A percentile compares a stretch with the other conserved stretches of the same genome.
These are phyloP conservation scores for Botrytis pseudocinerea DNA, from an alignment of 2,329 filamentous ascomycete species.

Conservation along the genomic window DNA sequence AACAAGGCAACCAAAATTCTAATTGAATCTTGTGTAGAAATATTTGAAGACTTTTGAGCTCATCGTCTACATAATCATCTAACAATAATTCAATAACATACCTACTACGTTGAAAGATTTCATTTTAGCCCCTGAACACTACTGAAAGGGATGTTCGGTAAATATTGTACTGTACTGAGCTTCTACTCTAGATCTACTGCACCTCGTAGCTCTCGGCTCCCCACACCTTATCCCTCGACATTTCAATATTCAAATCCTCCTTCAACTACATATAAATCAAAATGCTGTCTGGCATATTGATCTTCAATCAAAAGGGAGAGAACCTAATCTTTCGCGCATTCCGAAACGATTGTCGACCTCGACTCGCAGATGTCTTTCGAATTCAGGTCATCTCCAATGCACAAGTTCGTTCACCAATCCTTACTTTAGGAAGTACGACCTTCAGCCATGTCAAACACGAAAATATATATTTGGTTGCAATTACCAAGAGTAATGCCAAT, in stretches of 20 bases:
- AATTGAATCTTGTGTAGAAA: neutral
- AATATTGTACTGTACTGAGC: neutral
- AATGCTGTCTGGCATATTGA: constrained; percentile 95
- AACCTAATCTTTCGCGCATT: constrained; percentile 99
- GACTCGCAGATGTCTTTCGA: constrained; percentile 97
- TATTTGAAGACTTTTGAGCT: neutral
- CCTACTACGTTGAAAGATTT: neutral
- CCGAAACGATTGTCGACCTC: constrained; percentile 95
- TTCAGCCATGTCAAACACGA: constrained; percentile 99
- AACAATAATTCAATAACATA: neutral
- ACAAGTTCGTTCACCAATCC: constrained; percentile 93
- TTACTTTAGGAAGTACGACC: constrained; percentile 95
- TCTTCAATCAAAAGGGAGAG: constrained; percentile 99
- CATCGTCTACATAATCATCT: constrained; percentile 1
- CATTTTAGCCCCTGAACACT: constrained; percentile 2
- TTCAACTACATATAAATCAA: constrained; percentile 41
- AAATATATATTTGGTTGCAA: constrained; percentile 96
- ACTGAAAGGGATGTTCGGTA: constrained; percentile 15
- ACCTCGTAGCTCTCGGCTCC: constrained; percentile 15
- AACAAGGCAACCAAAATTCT: neutral
- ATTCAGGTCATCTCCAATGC: constrained; percentile 99
- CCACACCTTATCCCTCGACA: constrained; percentile 23
- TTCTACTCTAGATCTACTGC: neutral
- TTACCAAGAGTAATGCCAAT: constrained; percentile 99
- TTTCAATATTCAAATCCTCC: constrained; percentile 17